A percentile compares a stretch with the other conserved stretches of the same genome.
Conservation (phyloP, 2,329 filamentous ascomycete genomes). For the Colletotrichum sp. region DNA sequence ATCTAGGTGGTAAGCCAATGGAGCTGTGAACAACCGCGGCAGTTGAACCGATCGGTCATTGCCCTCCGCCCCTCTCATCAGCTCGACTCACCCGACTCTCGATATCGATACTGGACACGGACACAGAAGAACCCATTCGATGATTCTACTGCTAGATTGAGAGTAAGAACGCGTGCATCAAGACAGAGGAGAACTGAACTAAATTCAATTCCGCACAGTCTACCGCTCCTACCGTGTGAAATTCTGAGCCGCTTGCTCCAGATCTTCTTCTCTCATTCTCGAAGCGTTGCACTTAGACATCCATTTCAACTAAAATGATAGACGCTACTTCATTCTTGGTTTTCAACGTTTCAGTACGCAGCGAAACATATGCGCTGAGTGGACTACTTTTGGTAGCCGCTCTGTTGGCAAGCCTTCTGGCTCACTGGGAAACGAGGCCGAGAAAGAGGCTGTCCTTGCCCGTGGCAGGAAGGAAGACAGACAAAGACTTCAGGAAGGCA, state of each 20-base stretch:
- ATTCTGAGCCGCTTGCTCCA: not conserved
- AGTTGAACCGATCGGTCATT: not conserved
- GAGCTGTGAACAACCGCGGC: not conserved
- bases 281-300: not conserved
- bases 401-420: not conserved
- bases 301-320: not conserved
- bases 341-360: not conserved
- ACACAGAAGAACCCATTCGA: not conserved
- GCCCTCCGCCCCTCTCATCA: not conserved
- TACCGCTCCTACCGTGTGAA: not conserved
- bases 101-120: not conserved
- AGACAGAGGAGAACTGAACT: not conserved
- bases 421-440: not conserved
- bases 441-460: not conserved
- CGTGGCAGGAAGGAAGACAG: not conserved
- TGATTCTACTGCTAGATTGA: not conserved
- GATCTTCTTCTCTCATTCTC: not conserved
- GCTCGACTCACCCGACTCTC: not conserved
- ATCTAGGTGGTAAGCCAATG: too few relatives aligned
- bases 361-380: not conserved
- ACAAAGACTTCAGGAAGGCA: not conserved
- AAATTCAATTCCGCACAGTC: not conserved
- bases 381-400: not conserved
- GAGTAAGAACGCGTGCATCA: not conserved
- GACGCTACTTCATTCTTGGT: not conserved